These are phyloP conservation scores for Hippophae gyantsensis DNA, from an alignment of 306 rosid species.

Conservation along the genomic window DNA sequence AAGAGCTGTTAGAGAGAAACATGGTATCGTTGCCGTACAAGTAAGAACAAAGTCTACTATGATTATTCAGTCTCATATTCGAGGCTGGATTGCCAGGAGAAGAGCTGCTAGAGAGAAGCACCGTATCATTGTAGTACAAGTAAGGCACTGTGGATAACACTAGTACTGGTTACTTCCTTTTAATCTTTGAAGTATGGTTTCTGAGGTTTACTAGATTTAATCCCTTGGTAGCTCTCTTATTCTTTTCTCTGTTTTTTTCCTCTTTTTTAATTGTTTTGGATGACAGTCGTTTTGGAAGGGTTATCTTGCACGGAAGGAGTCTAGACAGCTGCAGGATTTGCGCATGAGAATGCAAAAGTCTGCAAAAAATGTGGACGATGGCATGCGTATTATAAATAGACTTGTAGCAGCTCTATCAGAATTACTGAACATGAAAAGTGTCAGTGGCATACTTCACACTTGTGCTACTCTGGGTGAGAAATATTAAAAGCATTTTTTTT, in stretches of 20 bases:
- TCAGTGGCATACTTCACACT: conserved; percentile 59
- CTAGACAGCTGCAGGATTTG: conserved; percentile 56
- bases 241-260: background rate
- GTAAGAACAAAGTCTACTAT: conserved; percentile 31
- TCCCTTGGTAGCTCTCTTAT: too few relatives aligned
- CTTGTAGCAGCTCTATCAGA: conserved; percentile 50
- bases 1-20: conserved; percentile 30
- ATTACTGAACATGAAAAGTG: conserved; percentile 43
- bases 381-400: conserved; percentile 72
- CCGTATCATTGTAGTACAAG: conserved; percentile 52
- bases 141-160: conserved; percentile 17
- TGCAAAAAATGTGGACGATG: conserved; percentile 70
- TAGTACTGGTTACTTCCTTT: too few relatives aligned
- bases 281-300: conserved; percentile 80
- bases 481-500: background rate
- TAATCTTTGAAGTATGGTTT: too few relatives aligned
- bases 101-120: conserved; percentile 31
- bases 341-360: conserved; percentile 58
- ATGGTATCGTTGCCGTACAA: conserved; percentile 45
- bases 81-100: background rate
- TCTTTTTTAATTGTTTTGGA: background rate
- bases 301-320: conserved; percentile 49
- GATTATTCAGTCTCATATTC: background rate
- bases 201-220: too few relatives aligned
- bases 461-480: conserved; percentile 73